These are phyloP conservation scores for Thyridium curvatum DNA, from an alignment of 2,329 filamentous ascomycete species.

Conservation along the genomic window DNA sequence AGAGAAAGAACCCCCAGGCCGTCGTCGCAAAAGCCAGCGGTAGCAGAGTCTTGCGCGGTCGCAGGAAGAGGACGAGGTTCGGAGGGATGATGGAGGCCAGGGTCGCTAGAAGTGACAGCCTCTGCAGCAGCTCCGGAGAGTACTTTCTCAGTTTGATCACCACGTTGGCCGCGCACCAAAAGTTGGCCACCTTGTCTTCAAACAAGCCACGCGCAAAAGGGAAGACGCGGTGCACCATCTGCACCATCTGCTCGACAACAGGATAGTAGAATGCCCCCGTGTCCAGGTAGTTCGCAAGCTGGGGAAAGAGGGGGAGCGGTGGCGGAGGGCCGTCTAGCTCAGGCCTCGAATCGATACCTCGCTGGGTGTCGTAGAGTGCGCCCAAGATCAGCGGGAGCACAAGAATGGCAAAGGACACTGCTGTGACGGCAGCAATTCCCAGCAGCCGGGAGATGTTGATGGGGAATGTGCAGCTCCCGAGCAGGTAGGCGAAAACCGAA, in stretches of 20 bases:
- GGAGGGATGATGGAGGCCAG: conserved; percentile 71
- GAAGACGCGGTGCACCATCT: conserved; percentile 88
- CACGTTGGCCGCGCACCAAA: conserved; percentile 92
- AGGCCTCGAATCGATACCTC: conserved; percentile 51
- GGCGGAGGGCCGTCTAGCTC: conserved; percentile 52
- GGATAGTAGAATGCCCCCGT: conserved; percentile 66
- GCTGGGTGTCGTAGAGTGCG: conserved; percentile 60
- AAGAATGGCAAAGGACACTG: conserved; percentile 66
- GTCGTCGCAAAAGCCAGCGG: conserved; percentile 76
- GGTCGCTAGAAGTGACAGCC: conserved; percentile 68
- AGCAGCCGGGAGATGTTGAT: conserved; percentile 64
- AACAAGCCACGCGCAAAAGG: conserved; percentile 94
- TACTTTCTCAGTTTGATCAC: conserved; percentile 80
- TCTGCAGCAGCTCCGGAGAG: conserved; percentile 65
- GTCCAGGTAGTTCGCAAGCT: conserved; percentile 51
- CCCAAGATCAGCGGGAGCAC: conserved; percentile 71
- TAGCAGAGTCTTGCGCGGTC: conserved; percentile 69
- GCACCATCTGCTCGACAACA: conserved; percentile 68
- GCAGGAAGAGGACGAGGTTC: conserved; percentile 71
- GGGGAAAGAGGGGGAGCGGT: conserved; percentile 54
- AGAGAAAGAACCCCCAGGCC: conserved; percentile 96
- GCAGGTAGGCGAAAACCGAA: conserved; percentile 82
- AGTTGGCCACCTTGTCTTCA: conserved; percentile 97
- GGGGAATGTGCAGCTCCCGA: conserved; percentile 80
- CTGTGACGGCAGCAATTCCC: conserved; percentile 67